Conservation (phyloP, 352 stramenopile species). For the Phytophthora pinifolia region DNA sequence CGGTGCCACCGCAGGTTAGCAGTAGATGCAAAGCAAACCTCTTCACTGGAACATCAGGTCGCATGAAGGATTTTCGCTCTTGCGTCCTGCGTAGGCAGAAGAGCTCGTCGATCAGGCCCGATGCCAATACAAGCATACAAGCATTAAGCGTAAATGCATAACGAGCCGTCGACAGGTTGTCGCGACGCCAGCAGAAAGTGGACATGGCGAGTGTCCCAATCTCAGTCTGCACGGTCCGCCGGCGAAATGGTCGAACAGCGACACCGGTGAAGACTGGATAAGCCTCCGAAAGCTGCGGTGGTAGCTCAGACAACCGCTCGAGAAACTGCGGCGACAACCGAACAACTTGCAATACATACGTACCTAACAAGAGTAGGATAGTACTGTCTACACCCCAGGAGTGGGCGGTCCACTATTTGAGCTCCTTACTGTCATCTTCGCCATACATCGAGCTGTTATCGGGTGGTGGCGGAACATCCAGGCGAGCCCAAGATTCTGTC, state of each 20-base stretch:
- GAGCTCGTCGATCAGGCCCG: neutral
- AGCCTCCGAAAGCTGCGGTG: constrained; percentile 4
- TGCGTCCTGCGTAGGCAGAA: neutral
- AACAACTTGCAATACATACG: too few relatives aligned
- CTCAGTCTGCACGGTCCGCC: constrained; percentile 3
- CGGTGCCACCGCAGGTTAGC: too few relatives aligned
- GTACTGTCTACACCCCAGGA: too few relatives aligned
- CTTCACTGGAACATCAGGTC: neutral
- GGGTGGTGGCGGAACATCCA: too few relatives aligned
- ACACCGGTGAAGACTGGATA: constrained; percentile 6
- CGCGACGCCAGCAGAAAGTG: constrained; percentile 7
- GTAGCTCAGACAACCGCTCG: too few relatives aligned
- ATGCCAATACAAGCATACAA: too few relatives aligned
- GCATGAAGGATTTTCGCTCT: neutral
- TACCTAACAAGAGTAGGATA: too few relatives aligned
- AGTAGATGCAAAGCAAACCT: too few relatives aligned
- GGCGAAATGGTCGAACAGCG: constrained; percentile 2
- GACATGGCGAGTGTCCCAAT: constrained; percentile 5
- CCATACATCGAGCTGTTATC: too few relatives aligned
- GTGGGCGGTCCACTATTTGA: too few relatives aligned
- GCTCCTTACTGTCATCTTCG: too few relatives aligned
- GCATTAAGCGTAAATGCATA: constrained; percentile 6
- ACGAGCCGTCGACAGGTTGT: neutral
- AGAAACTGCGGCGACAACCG: too few relatives aligned
- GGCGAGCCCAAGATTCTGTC: neutral